A percentile compares a stretch with the other conserved stretches of the same genome.
These are phyloP conservation scores for Podaxis carcinomalis DNA, from an alignment of 768 basidiomycete species.

Conservation along the genomic window DNA sequence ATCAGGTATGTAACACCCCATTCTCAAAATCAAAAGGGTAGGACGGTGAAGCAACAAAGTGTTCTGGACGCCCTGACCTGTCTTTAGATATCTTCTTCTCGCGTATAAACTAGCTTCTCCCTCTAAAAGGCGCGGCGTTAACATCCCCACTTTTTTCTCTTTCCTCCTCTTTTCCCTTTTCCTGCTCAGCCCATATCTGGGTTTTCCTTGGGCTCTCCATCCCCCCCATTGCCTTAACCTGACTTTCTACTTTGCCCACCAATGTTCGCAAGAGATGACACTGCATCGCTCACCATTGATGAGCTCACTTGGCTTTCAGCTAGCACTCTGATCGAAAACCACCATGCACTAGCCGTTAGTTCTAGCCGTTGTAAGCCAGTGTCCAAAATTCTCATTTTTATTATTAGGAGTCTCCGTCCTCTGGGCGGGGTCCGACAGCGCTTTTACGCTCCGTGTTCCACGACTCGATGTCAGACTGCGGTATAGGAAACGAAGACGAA, in stretches of 20 bases:
- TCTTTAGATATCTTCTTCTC: conserved; percentile 14
- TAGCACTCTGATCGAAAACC: conserved; percentile 18
- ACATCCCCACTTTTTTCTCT: conserved; percentile 13
- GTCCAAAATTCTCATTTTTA: not conserved
- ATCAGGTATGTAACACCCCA: conserved; percentile 25
- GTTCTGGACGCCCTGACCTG: conserved; percentile 5
- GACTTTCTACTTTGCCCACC: conserved; percentile 11
- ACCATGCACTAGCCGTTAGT: conserved; percentile 9
- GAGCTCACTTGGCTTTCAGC: conserved; percentile 49
- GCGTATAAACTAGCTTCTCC: conserved; percentile 13
- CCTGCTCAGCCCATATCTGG: conserved; percentile 8
- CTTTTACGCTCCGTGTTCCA: conserved; percentile 1
- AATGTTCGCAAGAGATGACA: conserved; percentile 26
- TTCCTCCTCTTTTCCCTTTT: conserved; percentile 12
- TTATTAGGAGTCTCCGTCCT: conserved; percentile 2
- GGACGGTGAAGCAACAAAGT: not conserved
- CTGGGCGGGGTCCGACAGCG: not conserved
- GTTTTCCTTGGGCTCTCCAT: conserved; percentile 10
- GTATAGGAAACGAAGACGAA: not conserved
- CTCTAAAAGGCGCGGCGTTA: conserved; percentile 14
- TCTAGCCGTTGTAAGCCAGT: not conserved
- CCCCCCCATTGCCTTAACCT: conserved; percentile 12
- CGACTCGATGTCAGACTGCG: not conserved
- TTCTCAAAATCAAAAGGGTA: conserved; percentile 12
- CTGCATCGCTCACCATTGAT: conserved; percentile 34